A percentile compares a stretch with the other conserved stretches of the same genome.
phyloP scores from a whole-genome alignment of 2,329 filamentous ascomycete genomes.

The Elsinoe perseae region DNA sequence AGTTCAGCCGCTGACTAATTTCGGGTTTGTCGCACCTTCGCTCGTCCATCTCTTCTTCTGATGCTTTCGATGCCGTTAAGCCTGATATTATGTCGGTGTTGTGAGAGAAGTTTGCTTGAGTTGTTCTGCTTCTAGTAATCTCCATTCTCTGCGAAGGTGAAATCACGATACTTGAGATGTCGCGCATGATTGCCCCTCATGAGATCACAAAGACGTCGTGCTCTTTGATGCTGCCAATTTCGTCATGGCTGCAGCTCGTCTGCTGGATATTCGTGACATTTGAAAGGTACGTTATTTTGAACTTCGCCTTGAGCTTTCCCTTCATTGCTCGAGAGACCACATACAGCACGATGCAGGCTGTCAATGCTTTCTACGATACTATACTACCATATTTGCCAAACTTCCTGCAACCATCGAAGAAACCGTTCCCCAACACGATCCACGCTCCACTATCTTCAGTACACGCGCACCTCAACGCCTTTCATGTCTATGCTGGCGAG shows the following conservation, averaged over 20 bases:
- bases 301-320: background rate
- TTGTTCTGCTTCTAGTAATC: too few relatives aligned
- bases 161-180: too few relatives aligned
- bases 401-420: background rate
- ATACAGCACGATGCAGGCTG: background rate
- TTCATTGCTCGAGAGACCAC: background rate
- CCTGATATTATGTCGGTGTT: too few relatives aligned
- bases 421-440: background rate
- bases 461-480: slow-evolving; percentile 71
- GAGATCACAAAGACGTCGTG: slow-evolving; percentile 2
- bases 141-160: background rate
- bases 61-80: too few relatives aligned
- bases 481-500: slow-evolving; percentile 73
- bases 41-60: background rate
- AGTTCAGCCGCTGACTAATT: background rate
- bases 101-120: too few relatives aligned
- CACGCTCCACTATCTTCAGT: slow-evolving; percentile 8
- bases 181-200: background rate
- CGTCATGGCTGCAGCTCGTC: background rate
- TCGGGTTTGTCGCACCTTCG: background rate
- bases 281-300: background rate
- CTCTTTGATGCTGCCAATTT: background rate
- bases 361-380: background rate
- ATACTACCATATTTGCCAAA: background rate
- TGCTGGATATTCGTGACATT: background rate